Evolutionary conservation across 2,329 filamentous ascomycete species (phyloP).

Genomic region (Leptographium procerum): DNA sequence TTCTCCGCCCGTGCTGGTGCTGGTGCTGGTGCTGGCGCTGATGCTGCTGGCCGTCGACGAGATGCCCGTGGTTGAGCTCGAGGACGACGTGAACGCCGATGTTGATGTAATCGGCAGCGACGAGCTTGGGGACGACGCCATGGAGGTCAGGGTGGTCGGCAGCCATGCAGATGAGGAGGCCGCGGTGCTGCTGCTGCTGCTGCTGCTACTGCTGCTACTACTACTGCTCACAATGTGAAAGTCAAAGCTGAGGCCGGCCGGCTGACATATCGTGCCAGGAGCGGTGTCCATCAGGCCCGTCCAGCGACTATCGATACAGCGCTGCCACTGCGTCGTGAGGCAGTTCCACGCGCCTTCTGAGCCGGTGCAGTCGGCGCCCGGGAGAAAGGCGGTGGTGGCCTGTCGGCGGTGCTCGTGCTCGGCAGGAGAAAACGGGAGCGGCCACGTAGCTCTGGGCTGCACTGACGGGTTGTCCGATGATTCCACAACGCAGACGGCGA

Average conservation of each 20-base stretch:
- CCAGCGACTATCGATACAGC: slow-evolving; percentile 37
- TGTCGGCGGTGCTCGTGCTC: neutral
- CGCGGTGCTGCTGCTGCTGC: neutral
- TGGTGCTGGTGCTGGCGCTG: neutral
- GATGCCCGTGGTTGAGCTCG: neutral
- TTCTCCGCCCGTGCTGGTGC: neutral
- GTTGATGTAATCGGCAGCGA: neutral
- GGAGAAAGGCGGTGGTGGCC: neutral
- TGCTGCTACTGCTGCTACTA: neutral
- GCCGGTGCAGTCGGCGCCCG: slow-evolving; percentile 27
- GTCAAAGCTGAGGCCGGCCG: slow-evolving; percentile 29
- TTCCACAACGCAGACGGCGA: too few species aligned
- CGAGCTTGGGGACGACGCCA: neutral
- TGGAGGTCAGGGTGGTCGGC: too few species aligned
- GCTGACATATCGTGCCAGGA: slow-evolving; percentile 33
- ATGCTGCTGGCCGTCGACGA: neutral
- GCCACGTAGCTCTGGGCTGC: neutral
- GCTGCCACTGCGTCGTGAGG: slow-evolving; percentile 36
- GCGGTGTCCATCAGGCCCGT: slow-evolving; percentile 31
- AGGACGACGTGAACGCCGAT: neutral
- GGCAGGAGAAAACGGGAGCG: neutral
- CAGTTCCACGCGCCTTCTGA: slow-evolving; percentile 45
- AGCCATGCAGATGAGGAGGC: neutral
- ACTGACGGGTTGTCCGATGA: neutral
- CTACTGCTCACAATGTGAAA: slow-evolving; percentile 15